These are phyloP conservation scores for Amborella trichopoda DNA, from an alignment of 164 flowering plant species.

Conservation along the genomic window DNA sequence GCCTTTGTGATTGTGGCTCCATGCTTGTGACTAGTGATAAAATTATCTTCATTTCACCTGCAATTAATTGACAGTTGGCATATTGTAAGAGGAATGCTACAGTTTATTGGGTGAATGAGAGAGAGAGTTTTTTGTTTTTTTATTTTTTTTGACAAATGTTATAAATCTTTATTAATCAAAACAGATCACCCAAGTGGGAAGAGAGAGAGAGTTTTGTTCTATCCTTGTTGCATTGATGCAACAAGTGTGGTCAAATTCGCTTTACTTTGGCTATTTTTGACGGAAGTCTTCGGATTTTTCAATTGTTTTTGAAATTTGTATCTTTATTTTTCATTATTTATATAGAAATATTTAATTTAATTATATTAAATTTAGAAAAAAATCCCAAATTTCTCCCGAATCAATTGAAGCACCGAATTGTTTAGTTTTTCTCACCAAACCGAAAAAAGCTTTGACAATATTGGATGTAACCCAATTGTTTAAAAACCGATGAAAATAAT, in stretches of 20 bases:
- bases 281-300: too few relatives aligned
- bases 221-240: too few relatives aligned
- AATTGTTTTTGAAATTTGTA: too few relatives aligned
- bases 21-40: conserved; percentile 47
- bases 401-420: background rate
- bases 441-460: background rate
- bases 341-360: too few relatives aligned
- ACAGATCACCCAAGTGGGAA: background rate
- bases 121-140: background rate
- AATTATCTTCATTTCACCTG: conserved; percentile 74
- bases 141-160: too few relatives aligned
- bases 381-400: background rate
- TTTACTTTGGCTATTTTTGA: too few relatives aligned
- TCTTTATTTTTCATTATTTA: too few relatives aligned
- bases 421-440: background rate
- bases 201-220: background rate
- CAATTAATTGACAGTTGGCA: background rate
- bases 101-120: background rate
- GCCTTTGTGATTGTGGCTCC: conserved; percentile 69
- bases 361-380: too few relatives aligned
- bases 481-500: background rate
- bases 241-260: too few relatives aligned
- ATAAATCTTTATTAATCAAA: background rate
- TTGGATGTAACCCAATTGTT: background rate
- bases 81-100: background rate